Percentiles rank a stretch among this genome's conserved stretches.
Conservation (phyloP, 257 asterid species). For the Petrea volubilis region DNA sequence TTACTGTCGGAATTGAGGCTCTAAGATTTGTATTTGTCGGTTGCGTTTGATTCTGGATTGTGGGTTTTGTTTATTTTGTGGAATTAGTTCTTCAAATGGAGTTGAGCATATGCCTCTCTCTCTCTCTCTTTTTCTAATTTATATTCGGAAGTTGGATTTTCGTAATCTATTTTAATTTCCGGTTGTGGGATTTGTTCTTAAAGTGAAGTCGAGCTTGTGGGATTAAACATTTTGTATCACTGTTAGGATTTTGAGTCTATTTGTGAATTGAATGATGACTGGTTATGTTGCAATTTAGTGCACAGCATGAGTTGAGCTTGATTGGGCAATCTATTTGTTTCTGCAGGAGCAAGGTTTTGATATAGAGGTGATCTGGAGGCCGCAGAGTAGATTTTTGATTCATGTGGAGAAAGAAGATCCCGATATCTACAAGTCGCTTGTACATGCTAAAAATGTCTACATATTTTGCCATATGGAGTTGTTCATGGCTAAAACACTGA, state of each 20-base stretch:
- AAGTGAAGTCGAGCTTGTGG: not conserved
- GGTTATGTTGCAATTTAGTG: constrained; percentile 6
- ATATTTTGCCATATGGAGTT: constrained; percentile 19
- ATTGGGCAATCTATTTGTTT: constrained; percentile 18
- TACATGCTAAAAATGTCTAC: constrained; percentile 30
- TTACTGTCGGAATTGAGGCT: not conserved
- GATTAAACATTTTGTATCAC: not conserved
- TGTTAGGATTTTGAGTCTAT: not conserved
- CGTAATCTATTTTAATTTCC: not conserved
- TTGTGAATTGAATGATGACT: not conserved
- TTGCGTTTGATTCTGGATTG: constrained; percentile 17
- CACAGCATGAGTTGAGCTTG: constrained; percentile 18
- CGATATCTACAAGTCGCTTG: constrained; percentile 23
- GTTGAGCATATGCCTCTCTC: not conserved
- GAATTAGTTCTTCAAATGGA: constrained; percentile 9
- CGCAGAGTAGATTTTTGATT: constrained; percentile 10
- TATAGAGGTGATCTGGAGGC: constrained; percentile 48
- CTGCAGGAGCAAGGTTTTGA: constrained; percentile 89
- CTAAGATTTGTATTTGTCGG: not conserved
- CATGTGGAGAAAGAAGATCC: constrained; percentile 15
- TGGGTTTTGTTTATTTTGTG: constrained; percentile 8
- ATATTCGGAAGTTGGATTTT: not conserved
- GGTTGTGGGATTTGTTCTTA: constrained; percentile 14
- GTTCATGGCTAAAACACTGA: constrained; percentile 11
- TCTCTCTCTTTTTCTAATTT: not conserved